Conservation (phyloP, 2,329 filamentous ascomycete species). For the Colletotrichum echinochloae region DNA sequence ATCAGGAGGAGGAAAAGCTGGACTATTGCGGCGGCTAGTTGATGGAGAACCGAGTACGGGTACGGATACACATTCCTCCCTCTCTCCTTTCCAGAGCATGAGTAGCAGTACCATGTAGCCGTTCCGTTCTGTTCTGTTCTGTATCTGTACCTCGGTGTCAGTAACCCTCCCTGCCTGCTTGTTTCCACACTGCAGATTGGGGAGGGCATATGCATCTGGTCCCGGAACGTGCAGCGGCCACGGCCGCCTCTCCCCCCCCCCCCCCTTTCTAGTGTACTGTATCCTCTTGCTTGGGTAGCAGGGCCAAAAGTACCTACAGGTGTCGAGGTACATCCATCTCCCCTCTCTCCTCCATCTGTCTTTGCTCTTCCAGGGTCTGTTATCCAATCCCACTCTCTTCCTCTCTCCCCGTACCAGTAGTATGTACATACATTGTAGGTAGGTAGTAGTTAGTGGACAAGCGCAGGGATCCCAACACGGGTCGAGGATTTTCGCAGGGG, state of each 20-base stretch:
- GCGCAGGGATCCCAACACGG: conserved; percentile 4
- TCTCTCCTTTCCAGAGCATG: not conserved
- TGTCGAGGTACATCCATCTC: conserved; percentile 1
- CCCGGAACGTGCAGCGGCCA: conserved; percentile 10
- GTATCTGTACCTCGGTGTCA: too few relatives aligned
- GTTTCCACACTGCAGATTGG: too few relatives aligned
- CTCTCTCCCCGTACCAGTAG: conserved; percentile 3
- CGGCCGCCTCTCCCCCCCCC: not conserved
- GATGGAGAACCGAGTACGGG: too few relatives aligned
- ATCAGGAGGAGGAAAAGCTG: not conserved
- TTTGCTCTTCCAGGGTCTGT: not conserved
- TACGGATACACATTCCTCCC: too few relatives aligned
- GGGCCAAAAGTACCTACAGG: conserved; percentile 2
- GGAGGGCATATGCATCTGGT: not conserved
- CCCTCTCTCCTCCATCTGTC: not conserved
- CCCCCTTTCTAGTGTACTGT: too few relatives aligned
- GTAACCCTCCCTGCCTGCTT: too few relatives aligned
- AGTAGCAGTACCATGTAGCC: too few relatives aligned
- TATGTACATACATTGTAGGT: too few relatives aligned
- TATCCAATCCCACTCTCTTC: not conserved
- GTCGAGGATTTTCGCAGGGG: conserved; percentile 13
- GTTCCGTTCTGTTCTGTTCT: too few relatives aligned
- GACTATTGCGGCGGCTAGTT: not conserved
- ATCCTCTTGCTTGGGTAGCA: not conserved
- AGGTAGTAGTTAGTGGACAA: too few relatives aligned